These are phyloP conservation scores for Xenosphaeropsis pyriputrescens DNA, from an alignment of 2,329 filamentous ascomycete species.

Conservation along the genomic window DNA sequence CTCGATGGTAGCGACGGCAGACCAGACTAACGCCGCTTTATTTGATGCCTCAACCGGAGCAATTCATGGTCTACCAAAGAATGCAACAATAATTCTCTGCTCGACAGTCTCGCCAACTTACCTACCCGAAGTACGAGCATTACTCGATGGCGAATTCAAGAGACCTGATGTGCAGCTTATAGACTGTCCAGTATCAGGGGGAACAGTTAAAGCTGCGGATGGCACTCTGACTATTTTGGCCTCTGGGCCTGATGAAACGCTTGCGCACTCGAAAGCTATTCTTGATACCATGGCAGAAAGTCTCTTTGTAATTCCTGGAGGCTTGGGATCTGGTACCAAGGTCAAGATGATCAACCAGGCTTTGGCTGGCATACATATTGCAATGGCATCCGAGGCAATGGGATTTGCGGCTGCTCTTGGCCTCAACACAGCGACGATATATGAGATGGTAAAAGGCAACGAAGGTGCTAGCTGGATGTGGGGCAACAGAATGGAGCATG, in stretches of 20 bases:
- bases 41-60: constrained; percentile 42
- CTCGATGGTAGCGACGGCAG: constrained; percentile 63
- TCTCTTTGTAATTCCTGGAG: constrained; percentile 45
- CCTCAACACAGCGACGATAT: constrained; percentile 26
- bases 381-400: constrained; percentile 42
- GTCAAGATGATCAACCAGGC: constrained; percentile 53
- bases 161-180: constrained; percentile 51
- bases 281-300: constrained; percentile 50
- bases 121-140: constrained; percentile 40
- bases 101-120: constrained; percentile 58
- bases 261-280: constrained; percentile 40
- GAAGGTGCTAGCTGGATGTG: constrained; percentile 33
- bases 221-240: constrained; percentile 68
- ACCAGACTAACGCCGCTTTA: constrained; percentile 51
- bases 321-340: constrained; percentile 43
- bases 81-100: constrained; percentile 47
- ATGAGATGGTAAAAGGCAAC: constrained; percentile 19
- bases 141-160: constrained; percentile 37
- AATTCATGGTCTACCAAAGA: constrained; percentile 29
- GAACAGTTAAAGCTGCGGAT: constrained; percentile 50
- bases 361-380: constrained; percentile 46
- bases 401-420: constrained; percentile 42
- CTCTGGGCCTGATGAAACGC: constrained; percentile 38
- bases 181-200: constrained; percentile 61
- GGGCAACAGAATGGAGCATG: constrained; percentile 36